These are phyloP conservation scores for Saccharomycopsis oosterbeekiorum DNA, from an alignment of 805 yeast species.

Conservation along the genomic window DNA sequence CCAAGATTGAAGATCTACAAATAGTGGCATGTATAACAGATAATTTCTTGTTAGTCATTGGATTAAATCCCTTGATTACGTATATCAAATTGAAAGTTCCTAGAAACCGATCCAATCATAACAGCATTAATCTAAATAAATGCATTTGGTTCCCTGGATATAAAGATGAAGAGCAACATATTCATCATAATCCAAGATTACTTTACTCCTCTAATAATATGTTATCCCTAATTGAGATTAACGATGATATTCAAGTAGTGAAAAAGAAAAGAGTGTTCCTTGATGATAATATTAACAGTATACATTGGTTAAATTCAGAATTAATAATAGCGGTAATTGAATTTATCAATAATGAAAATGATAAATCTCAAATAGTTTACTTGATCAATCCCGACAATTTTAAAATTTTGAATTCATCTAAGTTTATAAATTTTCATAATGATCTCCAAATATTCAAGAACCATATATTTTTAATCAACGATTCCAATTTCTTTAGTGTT, in stretches of 20 bases:
- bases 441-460: constrained; percentile 7
- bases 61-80: constrained; percentile 42
- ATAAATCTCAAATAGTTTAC: constrained; percentile 31
- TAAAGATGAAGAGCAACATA: constrained; percentile 17
- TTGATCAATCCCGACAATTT: constrained; percentile 28
- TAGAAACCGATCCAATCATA: constrained; percentile 23
- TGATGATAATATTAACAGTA: constrained; percentile 37
- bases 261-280: constrained; percentile 33
- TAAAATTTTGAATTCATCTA: constrained; percentile 23
- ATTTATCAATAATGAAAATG: constrained; percentile 35
- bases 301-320: constrained; percentile 47
- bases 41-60: constrained; percentile 38
- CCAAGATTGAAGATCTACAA: constrained; percentile 47
- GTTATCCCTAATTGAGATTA: background rate
- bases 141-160: constrained; percentile 56
- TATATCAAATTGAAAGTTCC: constrained; percentile 47
- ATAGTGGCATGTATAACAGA: constrained; percentile 50
- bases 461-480: constrained; percentile 1
- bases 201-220: constrained; percentile 21
- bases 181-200: constrained; percentile 46
- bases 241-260: constrained; percentile 21
- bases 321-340: constrained; percentile 33
- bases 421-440: constrained; percentile 11
- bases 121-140: constrained; percentile 30
- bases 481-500: constrained; percentile 4